Evolutionary conservation across 2,329 filamentous ascomycete species (phyloP).

Genomic region (Cytospora piceae): DNA sequence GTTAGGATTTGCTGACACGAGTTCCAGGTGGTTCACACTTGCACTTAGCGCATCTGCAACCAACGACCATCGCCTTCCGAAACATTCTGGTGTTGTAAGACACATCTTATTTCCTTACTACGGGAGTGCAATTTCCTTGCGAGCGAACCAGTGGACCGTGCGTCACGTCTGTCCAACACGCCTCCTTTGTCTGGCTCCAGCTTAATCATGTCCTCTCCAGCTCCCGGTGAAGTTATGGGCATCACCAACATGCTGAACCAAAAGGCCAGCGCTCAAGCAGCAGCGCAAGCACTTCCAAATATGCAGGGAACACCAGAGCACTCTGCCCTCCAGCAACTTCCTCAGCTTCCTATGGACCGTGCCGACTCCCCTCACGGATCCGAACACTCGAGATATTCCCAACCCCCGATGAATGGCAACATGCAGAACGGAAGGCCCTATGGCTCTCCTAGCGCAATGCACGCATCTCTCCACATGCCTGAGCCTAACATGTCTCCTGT

Average conservation of each 20-base stretch:
- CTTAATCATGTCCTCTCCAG: slow-evolving; percentile 47
- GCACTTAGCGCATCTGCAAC: slow-evolving; percentile 23
- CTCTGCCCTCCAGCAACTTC: slow-evolving; percentile 33
- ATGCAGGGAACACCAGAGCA: slow-evolving; percentile 37
- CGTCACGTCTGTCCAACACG: slow-evolving; percentile 27
- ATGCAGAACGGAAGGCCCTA: slow-evolving; percentile 51
- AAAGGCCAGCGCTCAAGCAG: slow-evolving; percentile 44
- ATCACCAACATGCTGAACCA: slow-evolving; percentile 58
- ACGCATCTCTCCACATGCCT: slow-evolving; percentile 51
- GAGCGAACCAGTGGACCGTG: slow-evolving; percentile 27
- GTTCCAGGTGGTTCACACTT: slow-evolving; percentile 14
- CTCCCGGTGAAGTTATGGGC: slow-evolving; percentile 55
- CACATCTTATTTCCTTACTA: slow-evolving; percentile 32
- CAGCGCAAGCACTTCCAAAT: slow-evolving; percentile 39
- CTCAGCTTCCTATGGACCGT: slow-evolving; percentile 51
- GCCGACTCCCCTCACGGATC: slow-evolving; percentile 63
- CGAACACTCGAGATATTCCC: slow-evolving; percentile 61
- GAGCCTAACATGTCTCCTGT: slow-evolving; percentile 44
- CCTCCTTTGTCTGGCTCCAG: slow-evolving; percentile 29
- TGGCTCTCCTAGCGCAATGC: slow-evolving; percentile 58
- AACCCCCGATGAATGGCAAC: slow-evolving; percentile 45
- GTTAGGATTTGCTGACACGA: slow-evolving; percentile 22
- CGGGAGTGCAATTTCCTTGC: slow-evolving; percentile 31
- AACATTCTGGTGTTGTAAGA: slow-evolving; percentile 32
- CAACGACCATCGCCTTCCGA: slow-evolving; percentile 26